A percentile compares a stretch with the other conserved stretches of the same genome.
phyloP scores from a whole-genome alignment of 768 basidiomycete genomes.

The Fomitopsis serialis region DNA sequence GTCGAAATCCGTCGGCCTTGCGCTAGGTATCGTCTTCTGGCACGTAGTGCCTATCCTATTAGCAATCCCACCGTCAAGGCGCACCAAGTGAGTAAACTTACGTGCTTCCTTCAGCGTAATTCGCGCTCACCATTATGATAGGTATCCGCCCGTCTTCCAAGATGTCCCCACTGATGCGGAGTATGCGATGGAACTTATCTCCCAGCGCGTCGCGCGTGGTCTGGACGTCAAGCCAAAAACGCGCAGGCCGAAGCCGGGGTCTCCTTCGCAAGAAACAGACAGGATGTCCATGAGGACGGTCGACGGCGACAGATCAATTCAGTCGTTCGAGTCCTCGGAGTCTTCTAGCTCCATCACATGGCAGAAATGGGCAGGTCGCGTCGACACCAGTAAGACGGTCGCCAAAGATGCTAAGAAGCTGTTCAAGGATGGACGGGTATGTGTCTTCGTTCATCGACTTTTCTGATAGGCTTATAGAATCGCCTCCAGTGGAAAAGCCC shows the following conservation, averaged over 20 bases:
- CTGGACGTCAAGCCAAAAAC: constrained; percentile 35
- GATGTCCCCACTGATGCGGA: constrained; percentile 65
- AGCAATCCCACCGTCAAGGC: constrained; percentile 41
- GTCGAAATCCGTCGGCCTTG: constrained; percentile 40
- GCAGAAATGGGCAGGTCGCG: constrained; percentile 51
- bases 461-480: background rate
- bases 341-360: constrained; percentile 25
- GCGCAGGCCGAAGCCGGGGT: constrained; percentile 10
- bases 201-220: constrained; percentile 52
- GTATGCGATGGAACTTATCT: constrained; percentile 66
- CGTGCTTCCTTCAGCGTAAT: background rate
- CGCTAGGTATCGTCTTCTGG: constrained; percentile 55
- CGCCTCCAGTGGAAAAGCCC: constrained; percentile 17
- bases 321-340: background rate
- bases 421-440: constrained; percentile 30
- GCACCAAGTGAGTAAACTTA: constrained; percentile 41
- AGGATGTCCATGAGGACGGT: background rate
- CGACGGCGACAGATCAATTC: background rate
- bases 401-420: constrained; percentile 34
- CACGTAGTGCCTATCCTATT: constrained; percentile 53
- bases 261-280: background rate
- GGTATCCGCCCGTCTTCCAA: constrained; percentile 40
- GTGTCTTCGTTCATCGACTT: constrained; percentile 1
- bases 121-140: constrained; percentile 16
- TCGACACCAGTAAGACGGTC: constrained; percentile 40